These are phyloP conservation scores for Pleodorina starrii DNA, from an alignment of 139 green algal species.

Conservation along the genomic window DNA sequence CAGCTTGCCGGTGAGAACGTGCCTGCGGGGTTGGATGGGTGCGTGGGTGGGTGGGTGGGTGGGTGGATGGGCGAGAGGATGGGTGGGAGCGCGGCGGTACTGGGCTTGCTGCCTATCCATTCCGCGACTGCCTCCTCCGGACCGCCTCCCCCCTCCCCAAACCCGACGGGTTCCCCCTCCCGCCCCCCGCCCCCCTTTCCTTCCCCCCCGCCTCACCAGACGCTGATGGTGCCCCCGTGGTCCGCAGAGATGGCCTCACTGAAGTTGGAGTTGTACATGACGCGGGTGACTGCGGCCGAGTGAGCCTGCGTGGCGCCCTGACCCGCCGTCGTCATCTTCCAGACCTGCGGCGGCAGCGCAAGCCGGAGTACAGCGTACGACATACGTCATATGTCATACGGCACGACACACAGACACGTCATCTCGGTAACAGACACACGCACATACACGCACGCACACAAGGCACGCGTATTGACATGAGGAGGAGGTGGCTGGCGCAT, in stretches of 20 bases:
- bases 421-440: not conserved
- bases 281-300: constrained; percentile 49
- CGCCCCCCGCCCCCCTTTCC: too few species aligned
- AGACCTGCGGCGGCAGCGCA: too few species aligned
- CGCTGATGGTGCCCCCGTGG: constrained; percentile 67
- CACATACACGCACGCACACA: not conserved
- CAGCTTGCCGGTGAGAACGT: constrained; percentile 65
- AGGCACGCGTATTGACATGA: too few species aligned
- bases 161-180: not conserved
- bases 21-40: not conserved
- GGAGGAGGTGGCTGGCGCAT: too few species aligned
- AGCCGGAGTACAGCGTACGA: too few species aligned
- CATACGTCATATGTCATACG: too few species aligned
- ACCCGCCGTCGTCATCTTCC: constrained; percentile 48
- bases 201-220: too few species aligned
- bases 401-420: not conserved
- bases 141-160: too few species aligned
- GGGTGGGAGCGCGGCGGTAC: too few species aligned
- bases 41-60: not conserved
- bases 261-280: constrained; percentile 76
- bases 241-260: constrained; percentile 70
- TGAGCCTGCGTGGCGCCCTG: constrained; percentile 29
- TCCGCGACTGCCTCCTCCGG: too few species aligned
- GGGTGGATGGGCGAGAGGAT: not conserved
- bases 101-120: too few species aligned